Conservation (phyloP, 257 asterid species). For the Gentiana straminea region DNA sequence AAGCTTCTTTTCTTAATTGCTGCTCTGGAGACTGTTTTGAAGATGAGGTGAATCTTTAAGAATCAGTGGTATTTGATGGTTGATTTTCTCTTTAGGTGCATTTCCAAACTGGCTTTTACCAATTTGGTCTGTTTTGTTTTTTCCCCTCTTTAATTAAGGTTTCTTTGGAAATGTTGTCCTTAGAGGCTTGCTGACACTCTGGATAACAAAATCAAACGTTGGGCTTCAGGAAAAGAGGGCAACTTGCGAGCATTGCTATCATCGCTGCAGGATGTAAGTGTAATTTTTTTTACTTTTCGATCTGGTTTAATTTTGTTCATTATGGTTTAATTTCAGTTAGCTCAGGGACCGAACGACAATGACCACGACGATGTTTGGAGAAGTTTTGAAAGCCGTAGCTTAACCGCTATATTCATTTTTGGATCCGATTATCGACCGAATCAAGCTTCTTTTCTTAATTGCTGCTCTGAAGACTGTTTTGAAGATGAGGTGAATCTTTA, state of each 20-base stretch:
- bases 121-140: no score
- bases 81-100: not conserved
- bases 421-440: not conserved
- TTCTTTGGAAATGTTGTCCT: constrained; percentile 17
- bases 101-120: no score
- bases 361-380: not conserved
- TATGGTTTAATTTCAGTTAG: constrained; percentile 10
- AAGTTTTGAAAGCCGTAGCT: not conserved
- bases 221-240: constrained; percentile 95
- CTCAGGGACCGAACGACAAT: not conserved
- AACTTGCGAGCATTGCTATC: constrained; percentile 86
- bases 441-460: not conserved
- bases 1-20: constrained; percentile 1
- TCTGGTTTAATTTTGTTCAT: no score
- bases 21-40: not conserved
- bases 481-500: constrained; percentile 9
- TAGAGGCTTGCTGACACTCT: constrained; percentile 68
- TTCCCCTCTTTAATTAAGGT: no score
- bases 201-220: constrained; percentile 59
- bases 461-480: not conserved
- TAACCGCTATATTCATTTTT: not conserved
- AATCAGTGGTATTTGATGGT: not conserved
- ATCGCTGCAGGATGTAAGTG: constrained; percentile 58
- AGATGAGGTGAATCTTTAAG: constrained; percentile 6
- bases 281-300: no score